Percentiles rank a stretch among this genome's conserved stretches.
These are phyloP conservation scores for Exophiala alcalophila DNA, from an alignment of 2,329 filamentous ascomycete genomes.

Conservation along the genomic window DNA sequence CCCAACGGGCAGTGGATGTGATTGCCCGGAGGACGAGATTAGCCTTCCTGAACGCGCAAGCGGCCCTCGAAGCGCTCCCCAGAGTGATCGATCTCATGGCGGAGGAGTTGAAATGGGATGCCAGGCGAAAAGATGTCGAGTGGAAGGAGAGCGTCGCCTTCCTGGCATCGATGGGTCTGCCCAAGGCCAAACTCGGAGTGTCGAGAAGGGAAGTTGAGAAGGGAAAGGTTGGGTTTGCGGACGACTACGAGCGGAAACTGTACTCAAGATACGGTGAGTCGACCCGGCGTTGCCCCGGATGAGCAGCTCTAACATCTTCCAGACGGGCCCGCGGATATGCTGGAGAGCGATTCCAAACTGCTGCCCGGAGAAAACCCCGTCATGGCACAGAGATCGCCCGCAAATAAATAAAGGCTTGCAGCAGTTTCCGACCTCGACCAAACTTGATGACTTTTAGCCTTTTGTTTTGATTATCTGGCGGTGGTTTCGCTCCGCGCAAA, in stretches of 20 bases:
- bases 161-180: conserved; percentile 61
- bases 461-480: too few relatives aligned
- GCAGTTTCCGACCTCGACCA: too few relatives aligned
- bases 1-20: conserved; percentile 85
- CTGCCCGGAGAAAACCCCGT: conserved; percentile 45
- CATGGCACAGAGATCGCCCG: conserved; percentile 43
- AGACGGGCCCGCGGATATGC: conserved; percentile 55
- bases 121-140: conserved; percentile 68
- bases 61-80: conserved; percentile 80
- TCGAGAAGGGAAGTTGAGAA: conserved; percentile 59
- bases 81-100: conserved; percentile 85
- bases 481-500: too few relatives aligned
- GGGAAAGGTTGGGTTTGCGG: conserved; percentile 49
- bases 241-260: conserved; percentile 40
- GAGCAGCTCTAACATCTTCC: conserved; percentile 14
- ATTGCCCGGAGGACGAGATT: conserved; percentile 79
- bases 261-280: conserved; percentile 45
- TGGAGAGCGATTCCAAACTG: conserved; percentile 50
- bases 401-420: conserved; percentile 53
- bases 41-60: conserved; percentile 88
- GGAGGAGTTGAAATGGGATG: conserved; percentile 77
- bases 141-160: conserved; percentile 69
- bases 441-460: too few relatives aligned
- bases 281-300: too few relatives aligned
- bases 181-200: conserved; percentile 54